Conservation (phyloP, 2,329 filamentous ascomycete species). For the Trichocomaceae sp. region DNA sequence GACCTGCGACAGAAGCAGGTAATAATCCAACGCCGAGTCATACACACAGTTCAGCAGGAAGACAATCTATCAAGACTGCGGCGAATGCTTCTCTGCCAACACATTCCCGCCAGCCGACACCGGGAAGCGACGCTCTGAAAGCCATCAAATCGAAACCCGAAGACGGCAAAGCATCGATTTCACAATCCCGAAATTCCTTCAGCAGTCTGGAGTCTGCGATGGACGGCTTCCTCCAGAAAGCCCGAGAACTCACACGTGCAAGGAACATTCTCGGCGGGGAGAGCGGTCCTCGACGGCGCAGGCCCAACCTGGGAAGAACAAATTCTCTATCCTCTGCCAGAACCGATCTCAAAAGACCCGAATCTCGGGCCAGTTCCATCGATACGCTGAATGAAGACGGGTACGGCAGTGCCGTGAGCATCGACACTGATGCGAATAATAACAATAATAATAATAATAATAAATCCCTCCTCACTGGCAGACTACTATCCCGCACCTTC, state of each 20-base stretch:
- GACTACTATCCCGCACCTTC: conserved; percentile 16
- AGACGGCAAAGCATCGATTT: conserved; percentile 14
- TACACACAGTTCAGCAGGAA: not conserved
- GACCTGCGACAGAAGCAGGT: not conserved
- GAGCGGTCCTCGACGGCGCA: conserved; percentile 23
- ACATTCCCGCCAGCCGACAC: not conserved
- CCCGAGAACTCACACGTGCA: conserved; percentile 28
- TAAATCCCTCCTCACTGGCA: conserved; percentile 17
- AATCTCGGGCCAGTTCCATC: conserved; percentile 43
- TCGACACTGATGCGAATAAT: conserved; percentile 18
- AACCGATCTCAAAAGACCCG: conserved; percentile 18
- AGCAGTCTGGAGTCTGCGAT: conserved; percentile 32
- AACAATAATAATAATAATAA: too few species aligned
- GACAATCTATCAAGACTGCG: not conserved
- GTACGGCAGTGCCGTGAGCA: conserved; percentile 29
- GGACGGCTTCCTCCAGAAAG: conserved; percentile 36
- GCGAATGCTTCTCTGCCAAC: not conserved
- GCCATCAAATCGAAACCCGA: conserved; percentile 14
- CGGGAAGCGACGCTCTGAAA: not conserved
- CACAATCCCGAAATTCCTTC: conserved; percentile 17
- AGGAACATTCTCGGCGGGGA: conserved; percentile 18
- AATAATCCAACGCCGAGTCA: not conserved
- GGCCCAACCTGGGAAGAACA: conserved; percentile 38
- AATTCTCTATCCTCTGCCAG: conserved; percentile 33
- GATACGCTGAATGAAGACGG: conserved; percentile 44